Percentiles rank a stretch among this genome's conserved stretches.
phyloP scores from a whole-genome alignment of 192 early-diverging fungal species.

The Coemansia sp. region DNA sequence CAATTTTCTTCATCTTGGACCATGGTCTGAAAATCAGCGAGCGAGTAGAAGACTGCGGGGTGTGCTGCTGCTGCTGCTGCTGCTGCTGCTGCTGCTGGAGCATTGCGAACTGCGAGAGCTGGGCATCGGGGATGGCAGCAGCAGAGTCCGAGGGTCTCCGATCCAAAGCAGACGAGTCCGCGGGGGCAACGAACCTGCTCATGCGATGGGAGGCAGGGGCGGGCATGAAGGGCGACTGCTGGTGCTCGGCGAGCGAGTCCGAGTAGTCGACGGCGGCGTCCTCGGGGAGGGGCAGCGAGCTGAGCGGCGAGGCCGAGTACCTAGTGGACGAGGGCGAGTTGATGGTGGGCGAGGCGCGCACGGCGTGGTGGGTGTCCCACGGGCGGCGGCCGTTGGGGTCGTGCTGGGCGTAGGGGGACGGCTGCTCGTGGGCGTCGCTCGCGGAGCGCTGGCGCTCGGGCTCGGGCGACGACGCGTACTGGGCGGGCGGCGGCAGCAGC shows the following conservation, averaged over 20 bases:
- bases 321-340: constrained; percentile 38
- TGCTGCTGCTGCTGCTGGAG: constrained; percentile 12
- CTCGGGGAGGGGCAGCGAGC: constrained; percentile 34
- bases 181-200: constrained; percentile 28
- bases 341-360: constrained; percentile 23
- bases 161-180: constrained; percentile 14
- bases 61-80: constrained; percentile 20
- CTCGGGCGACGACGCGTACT: neutral
- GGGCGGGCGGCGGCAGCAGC: neutral
- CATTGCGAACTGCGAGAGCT: neutral
- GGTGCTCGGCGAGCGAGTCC: neutral
- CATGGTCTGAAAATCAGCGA: constrained; percentile 47
- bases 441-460: constrained; percentile 25
- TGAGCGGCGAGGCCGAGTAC: constrained; percentile 25
- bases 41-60: constrained; percentile 27
- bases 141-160: constrained; percentile 40
- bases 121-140: constrained; percentile 1
- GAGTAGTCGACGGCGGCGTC: constrained; percentile 22
- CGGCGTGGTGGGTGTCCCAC: too few species aligned
- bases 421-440: constrained; percentile 30
- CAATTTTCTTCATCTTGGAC: constrained; percentile 53
- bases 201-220: constrained; percentile 6
- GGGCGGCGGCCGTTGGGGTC: too few species aligned
- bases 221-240: neutral
- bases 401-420: constrained; percentile 1